phyloP scores from a whole-genome alignment of 2,329 filamentous ascomycete species.

The Macroventuria anomochaeta region DNA sequence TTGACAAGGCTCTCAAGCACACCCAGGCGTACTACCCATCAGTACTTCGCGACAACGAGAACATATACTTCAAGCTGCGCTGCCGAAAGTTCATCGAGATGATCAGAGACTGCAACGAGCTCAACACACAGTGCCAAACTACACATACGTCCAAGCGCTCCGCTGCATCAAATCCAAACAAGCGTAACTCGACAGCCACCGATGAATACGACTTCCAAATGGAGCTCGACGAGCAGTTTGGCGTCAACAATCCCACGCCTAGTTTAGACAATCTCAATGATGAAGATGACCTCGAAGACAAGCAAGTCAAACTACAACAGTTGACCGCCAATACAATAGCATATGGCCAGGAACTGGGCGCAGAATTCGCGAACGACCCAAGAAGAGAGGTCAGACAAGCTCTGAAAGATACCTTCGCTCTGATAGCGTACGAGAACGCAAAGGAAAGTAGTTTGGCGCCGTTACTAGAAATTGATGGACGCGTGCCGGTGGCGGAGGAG shows the following conservation, averaged over 20 bases:
- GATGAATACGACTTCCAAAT: constrained; percentile 63
- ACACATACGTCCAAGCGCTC: constrained; percentile 38
- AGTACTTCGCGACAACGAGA: constrained; percentile 79
- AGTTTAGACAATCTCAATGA: constrained; percentile 45
- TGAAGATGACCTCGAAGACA: constrained; percentile 45
- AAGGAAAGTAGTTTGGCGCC: constrained; percentile 77
- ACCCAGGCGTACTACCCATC: constrained; percentile 79
- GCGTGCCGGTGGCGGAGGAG: constrained; percentile 85
- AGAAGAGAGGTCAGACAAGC: constrained; percentile 73
- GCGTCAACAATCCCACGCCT: constrained; percentile 40
- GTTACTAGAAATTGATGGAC: constrained; percentile 75
- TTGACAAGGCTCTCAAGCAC: constrained; percentile 85
- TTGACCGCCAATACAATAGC: constrained; percentile 73
- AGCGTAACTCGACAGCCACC: constrained; percentile 49
- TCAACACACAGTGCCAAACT: constrained; percentile 45
- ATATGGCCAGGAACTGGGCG: constrained; percentile 80
- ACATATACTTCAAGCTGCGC: constrained; percentile 85
- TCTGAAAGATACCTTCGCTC: constrained; percentile 83
- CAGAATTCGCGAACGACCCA: constrained; percentile 76
- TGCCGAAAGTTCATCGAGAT: constrained; percentile 97
- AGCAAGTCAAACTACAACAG: constrained; percentile 43
- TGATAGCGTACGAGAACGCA: constrained; percentile 86
- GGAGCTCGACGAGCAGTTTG: constrained; percentile 62
- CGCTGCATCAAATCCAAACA: constrained; percentile 33
- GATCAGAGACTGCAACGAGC: constrained; percentile 54